Evolutionary conservation across 2,329 filamentous ascomycete genomes (phyloP), one percentile per base, ranked within the genome.

Genomic region (Scortechinia acanthostroma): DNA sequence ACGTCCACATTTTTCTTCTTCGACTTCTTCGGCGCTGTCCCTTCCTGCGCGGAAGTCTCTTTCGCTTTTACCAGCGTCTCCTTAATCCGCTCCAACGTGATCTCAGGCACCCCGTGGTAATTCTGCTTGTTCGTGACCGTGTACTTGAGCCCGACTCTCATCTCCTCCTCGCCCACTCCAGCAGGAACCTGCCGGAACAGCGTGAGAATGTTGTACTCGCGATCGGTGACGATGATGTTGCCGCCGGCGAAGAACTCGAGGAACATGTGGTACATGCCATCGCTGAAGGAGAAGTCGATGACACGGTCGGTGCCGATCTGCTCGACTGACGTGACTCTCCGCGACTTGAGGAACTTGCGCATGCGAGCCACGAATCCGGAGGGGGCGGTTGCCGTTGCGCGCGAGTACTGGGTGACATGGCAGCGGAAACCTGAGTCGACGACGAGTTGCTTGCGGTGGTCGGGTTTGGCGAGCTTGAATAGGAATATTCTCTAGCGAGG

Each of bases 241-340:
- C 93, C 93, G 44, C 88, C 87, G 1, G 93, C 91, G 60, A 95
- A 98, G 68, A 98, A 98, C 65, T 98, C 93, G 21, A 98, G 70
- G 59, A 89, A 96, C 19, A 98, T 64, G 35, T 85, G 76, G 59
- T 94, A 96, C 53, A 83, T 76, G 10, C 93, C 93, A 69, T 97
- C 90, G 54, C 88, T 94, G 60, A 98, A 96, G 55, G 86, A 77
- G 45, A 98, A 81, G 60, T 97, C 89, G 45, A 98, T 83, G 49
- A 98, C 86, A 45, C 93, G 79, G 62, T 98, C 93, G 2, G 91
- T 96, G 43, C 93, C 93, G 43, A 98, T 77, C 64, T 98, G 93
- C 2, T 74, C 69, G 6, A 98, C 79, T 0, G 77, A 73, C 0
- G 91, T 95, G 47, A 95, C 78, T 47, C 91, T 74, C 49, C 91